Evolutionary conservation across 2,329 filamentous ascomycete species (phyloP).

Genomic region (Monosporascus sp.): DNA sequence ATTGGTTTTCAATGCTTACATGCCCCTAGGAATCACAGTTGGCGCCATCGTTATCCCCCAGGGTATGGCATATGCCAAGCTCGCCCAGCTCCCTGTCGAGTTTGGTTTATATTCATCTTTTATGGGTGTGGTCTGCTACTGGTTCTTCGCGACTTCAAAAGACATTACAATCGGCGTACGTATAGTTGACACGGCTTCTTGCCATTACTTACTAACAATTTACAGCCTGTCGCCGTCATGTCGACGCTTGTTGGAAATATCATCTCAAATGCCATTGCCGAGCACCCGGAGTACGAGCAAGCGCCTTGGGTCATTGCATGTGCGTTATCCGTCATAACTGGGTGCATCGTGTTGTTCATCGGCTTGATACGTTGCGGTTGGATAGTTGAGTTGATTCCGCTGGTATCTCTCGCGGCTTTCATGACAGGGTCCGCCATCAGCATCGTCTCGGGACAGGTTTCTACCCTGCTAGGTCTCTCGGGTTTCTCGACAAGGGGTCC

Average conservation of each 20-base stretch:
- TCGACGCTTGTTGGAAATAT: slow-evolving; percentile 86
- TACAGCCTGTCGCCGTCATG: slow-evolving; percentile 86
- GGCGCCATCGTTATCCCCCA: slow-evolving; percentile 82
- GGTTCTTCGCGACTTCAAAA: slow-evolving; percentile 97
- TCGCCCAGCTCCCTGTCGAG: slow-evolving; percentile 74
- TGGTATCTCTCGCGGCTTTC: slow-evolving; percentile 87
- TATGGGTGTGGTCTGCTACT: slow-evolving; percentile 91
- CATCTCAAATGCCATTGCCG: slow-evolving; percentile 56
- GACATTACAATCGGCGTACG: slow-evolving; percentile 93
- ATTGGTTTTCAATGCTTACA: slow-evolving; percentile 12
- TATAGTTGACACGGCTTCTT: slow-evolving; percentile 16
- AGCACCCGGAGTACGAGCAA: slow-evolving; percentile 46
- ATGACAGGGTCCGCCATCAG: slow-evolving; percentile 95
- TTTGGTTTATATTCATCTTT: slow-evolving; percentile 94
- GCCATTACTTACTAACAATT: slow-evolving; percentile 8
- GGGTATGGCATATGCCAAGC: slow-evolving; percentile 87
- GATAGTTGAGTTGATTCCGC: slow-evolving; percentile 89
- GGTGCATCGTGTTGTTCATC: slow-evolving; percentile 71
- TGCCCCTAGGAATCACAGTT: slow-evolving; percentile 42
- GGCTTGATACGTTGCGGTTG: slow-evolving; percentile 79
- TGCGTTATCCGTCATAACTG: slow-evolving; percentile 71
- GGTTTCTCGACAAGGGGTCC: slow-evolving; percentile 70
- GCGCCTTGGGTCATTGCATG: slow-evolving; percentile 67
- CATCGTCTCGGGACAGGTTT: slow-evolving; percentile 80
- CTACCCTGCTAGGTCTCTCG: slow-evolving; percentile 73